Evolutionary conservation across 2,329 filamentous ascomycete species (phyloP), one percentile per base, ranked within the genome.

Genomic region (Helotiales sp.): DNA sequence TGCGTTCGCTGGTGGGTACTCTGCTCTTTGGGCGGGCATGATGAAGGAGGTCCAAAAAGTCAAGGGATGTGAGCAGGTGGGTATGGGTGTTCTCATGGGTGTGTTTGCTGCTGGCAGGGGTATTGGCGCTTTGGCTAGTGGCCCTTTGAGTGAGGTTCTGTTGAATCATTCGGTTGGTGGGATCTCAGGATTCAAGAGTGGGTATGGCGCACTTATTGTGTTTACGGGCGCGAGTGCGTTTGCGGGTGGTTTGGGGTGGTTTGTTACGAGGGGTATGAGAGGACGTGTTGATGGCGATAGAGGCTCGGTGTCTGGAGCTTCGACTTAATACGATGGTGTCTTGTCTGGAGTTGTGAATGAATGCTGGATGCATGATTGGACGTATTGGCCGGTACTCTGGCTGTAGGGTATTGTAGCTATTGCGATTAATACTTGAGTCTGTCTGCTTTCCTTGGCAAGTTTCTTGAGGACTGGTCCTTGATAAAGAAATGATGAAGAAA

Each of bases 51-150:
- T 76, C 2, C 64, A 69, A 54, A 49, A 37, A 17, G 26, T 26
- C 24, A 65, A 69, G 26, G 32, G 63, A 4, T 59, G 55, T 32
- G 30, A 49, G 30, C 20, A 52, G 0, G 67, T 70, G 1, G 66
- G 63, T 10, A 69, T 72, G 20, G 81, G 80, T 0, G 71, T 73
- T 7, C 71, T 79, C 1, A 76, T 80, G 67, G 77, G 78, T 2
- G 68, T 80, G 57, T 87, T 90, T 82, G 84, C 86, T 24, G 83
- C 85, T 4, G 88, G 87, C 0, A 80, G 89, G 49, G 89, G 88
- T 0, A 79, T 91, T 1, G 89, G 89, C 0, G 89, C 89, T 69
- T 82, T 89, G 40, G 79, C 80, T 2, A 85, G 80, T 10, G 87
- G 87, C 0, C 86, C 87, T 6, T 57, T 89, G 64, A 88, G 86